Evolutionary conservation across 169 alveolate species (phyloP).

Genomic region (Plasmodium gaboni): DNA sequence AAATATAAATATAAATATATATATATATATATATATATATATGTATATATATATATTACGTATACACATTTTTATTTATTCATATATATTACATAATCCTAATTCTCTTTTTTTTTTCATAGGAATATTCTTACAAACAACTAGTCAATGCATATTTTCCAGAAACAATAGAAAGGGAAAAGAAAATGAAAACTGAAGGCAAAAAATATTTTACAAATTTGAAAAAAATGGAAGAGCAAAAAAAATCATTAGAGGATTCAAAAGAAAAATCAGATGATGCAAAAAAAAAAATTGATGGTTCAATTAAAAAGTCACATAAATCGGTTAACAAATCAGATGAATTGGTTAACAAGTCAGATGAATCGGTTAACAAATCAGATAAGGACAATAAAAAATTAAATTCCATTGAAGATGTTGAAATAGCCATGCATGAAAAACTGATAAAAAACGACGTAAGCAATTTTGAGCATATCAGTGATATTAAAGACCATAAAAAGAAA

Average conservation of each 20-base stretch:
- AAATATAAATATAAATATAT: background rate
- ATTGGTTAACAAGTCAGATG: no score
- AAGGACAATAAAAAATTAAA: background rate
- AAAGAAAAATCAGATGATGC: slow-evolving; percentile 19
- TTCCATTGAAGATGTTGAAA: slow-evolving; percentile 12
- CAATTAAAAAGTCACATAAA: background rate
- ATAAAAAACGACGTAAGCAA: slow-evolving; percentile 18
- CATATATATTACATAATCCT: background rate
- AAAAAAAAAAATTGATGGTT: background rate
- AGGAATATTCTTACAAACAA: slow-evolving; percentile 74
- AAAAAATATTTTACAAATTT: slow-evolving; percentile 57
- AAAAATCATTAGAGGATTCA: slow-evolving; percentile 11
- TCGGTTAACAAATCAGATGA: background rate
- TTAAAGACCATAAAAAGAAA: slow-evolving; percentile 47
- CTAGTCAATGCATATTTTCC: slow-evolving; percentile 65
- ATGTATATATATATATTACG: background rate
- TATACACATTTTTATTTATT: background rate
- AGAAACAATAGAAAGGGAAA: slow-evolving; percentile 71
- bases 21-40: background rate
- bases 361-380: no score
- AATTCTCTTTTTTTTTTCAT: background rate
- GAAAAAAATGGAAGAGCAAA: slow-evolving; percentile 33
- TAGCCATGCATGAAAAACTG: slow-evolving; percentile 33
- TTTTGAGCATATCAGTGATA: slow-evolving; percentile 58
- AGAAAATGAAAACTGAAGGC: slow-evolving; percentile 34